phyloP scores from a whole-genome alignment of 306 rosid genomes.

The Glycine tomentella region DNA sequence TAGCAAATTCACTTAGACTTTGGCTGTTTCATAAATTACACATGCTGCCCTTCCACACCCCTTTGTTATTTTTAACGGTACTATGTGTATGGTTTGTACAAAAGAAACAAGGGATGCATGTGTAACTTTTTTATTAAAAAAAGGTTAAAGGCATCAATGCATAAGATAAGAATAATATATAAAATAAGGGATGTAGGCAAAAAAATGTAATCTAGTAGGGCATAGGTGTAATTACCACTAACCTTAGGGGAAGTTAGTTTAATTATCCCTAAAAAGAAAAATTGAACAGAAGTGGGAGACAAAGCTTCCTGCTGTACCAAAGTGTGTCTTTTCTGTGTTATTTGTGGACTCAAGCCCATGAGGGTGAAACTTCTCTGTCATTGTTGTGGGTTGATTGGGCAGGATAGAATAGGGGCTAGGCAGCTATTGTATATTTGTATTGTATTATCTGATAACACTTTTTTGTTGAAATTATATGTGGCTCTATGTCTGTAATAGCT shows the following conservation, averaged over 20 bases:
- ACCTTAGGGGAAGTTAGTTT: neutral
- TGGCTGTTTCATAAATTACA: neutral
- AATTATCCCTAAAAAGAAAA: neutral
- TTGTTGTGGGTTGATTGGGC: conserved; percentile 16
- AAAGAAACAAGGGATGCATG: neutral
- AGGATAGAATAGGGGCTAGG: conserved; percentile 7
- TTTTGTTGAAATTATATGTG: conserved; percentile 32
- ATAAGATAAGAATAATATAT: neutral
- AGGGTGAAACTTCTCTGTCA: conserved; percentile 6
- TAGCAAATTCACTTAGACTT: neutral
- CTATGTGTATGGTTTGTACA: neutral
- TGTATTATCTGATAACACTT: neutral
- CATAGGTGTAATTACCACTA: neutral
- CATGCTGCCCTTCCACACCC: neutral
- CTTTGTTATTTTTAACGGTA: neutral
- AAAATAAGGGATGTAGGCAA: neutral
- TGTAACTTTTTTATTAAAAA: neutral
- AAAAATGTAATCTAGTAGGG: neutral
- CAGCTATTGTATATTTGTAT: neutral
- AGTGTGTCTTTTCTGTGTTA: conserved; percentile 24
- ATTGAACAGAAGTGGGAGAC: conserved; percentile 8
- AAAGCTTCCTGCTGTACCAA: conserved; percentile 6
- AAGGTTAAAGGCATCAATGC: neutral
- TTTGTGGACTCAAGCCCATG: conserved; percentile 33
- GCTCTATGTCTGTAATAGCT: conserved; percentile 31